Evolutionary conservation across 768 basidiomycete genomes (phyloP).

Genomic region (Fistulinella prunicolor): DNA sequence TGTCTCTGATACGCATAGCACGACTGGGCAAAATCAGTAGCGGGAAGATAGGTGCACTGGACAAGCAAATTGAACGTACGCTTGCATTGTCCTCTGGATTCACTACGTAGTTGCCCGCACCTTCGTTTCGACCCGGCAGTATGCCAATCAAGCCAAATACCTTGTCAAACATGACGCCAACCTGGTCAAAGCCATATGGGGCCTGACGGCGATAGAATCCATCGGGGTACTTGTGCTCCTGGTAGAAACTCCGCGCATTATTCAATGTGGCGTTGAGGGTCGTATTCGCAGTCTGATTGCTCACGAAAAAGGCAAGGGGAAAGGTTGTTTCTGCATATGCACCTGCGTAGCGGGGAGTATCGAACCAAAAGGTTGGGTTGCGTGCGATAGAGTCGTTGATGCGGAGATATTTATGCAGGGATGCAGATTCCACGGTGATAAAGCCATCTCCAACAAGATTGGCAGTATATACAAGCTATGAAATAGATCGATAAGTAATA

Average conservation of each 20-base stretch:
- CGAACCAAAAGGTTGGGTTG: slow-evolving; percentile 24
- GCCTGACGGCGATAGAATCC: slow-evolving; percentile 20
- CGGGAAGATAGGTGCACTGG: neutral
- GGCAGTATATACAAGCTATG: slow-evolving; percentile 17
- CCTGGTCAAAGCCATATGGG: slow-evolving; percentile 5
- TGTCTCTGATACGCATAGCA: slow-evolving; percentile 23
- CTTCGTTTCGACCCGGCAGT: slow-evolving; percentile 18
- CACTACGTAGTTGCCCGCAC: slow-evolving; percentile 13
- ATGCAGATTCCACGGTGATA: slow-evolving; percentile 21
- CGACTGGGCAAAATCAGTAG: slow-evolving; percentile 6
- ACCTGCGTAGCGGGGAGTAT: slow-evolving; percentile 17
- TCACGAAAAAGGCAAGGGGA: slow-evolving; percentile 26
- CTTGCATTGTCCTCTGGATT: slow-evolving; percentile 11
- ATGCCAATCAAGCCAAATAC: slow-evolving; percentile 4
- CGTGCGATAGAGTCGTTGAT: slow-evolving; percentile 27
- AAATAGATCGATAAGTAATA: too few species aligned
- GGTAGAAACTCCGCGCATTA: slow-evolving; percentile 19
- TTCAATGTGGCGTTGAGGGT: slow-evolving; percentile 15
- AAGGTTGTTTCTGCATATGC: slow-evolving; percentile 23
- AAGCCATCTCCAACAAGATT: slow-evolving; percentile 17
- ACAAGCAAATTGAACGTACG: slow-evolving; percentile 8
- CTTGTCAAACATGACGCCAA: slow-evolving; percentile 1
- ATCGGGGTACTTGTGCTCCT: slow-evolving; percentile 15
- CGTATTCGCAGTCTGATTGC: slow-evolving; percentile 19
- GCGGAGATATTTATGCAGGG: slow-evolving; percentile 19